Conservation (phyloP, 345 rosid genomes). For the Arabis alpina region DNA sequence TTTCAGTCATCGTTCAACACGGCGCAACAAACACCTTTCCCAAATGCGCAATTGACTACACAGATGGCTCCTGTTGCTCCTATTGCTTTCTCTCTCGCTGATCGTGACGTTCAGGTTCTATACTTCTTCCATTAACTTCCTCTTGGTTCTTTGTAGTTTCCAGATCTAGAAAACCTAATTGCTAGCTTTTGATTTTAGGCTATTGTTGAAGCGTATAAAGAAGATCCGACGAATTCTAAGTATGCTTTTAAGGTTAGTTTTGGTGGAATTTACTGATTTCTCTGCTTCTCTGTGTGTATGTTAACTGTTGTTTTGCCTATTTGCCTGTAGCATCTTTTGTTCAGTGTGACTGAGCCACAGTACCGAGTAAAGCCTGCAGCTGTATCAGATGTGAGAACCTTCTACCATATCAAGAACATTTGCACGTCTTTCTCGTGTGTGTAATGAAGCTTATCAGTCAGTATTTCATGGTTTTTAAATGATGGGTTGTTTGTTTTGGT, state of each 20-base stretch:
- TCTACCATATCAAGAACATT: conserved; percentile 12
- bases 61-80: conserved; percentile 98
- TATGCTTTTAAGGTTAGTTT: conserved; percentile 82
- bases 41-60: conserved; percentile 80
- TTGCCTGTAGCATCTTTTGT: conserved; percentile 76
- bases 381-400: conserved; percentile 83
- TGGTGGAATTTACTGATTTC: background rate
- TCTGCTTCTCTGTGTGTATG: background rate
- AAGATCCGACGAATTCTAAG: conserved; percentile 83
- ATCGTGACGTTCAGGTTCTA: conserved; percentile 85
- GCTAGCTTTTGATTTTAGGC: conserved; percentile 51
- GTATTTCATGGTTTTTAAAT: background rate
- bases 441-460: background rate
- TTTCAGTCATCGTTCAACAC: conserved; percentile 48
- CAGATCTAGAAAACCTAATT: conserved; percentile 25
- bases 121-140: background rate
- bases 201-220: conserved; percentile 94
- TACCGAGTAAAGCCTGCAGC: conserved; percentile 81
- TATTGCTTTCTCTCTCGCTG: conserved; percentile 86
- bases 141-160: background rate
- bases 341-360: conserved; percentile 86
- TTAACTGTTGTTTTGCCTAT: background rate
- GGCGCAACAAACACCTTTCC: conserved; percentile 63
- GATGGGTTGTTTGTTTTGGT: conserved; percentile 43
- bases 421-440: conserved; percentile 1